Percentiles rank a stretch among this genome's conserved stretches.
These are phyloP conservation scores for Aspergillus sparsus DNA, from an alignment of 495 filamentous ascomycete genomes.

Conservation along the genomic window DNA sequence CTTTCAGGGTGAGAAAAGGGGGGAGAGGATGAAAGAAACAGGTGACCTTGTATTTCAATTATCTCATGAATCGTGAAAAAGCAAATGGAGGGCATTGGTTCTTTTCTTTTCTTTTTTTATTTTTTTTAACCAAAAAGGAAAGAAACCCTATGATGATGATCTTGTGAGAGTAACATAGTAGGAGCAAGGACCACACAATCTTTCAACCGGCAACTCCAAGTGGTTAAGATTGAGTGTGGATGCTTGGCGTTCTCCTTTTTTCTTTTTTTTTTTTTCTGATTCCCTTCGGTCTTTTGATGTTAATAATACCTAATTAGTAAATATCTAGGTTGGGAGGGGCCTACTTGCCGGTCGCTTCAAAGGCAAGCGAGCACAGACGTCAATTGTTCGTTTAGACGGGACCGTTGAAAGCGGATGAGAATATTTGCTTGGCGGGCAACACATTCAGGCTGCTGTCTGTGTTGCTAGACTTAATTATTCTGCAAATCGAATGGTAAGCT, in stretches of 20 bases:
- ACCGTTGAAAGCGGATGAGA: slow-evolving; percentile 17
- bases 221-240: slow-evolving; percentile 12
- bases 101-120: no score
- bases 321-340: not conserved
- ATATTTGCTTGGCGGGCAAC: slow-evolving; percentile 24
- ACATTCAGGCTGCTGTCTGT: not conserved
- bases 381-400: slow-evolving; percentile 15
- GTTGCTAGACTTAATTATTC: no score
- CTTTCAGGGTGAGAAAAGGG: no score
- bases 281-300: not conserved
- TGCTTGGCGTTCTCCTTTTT: no score
- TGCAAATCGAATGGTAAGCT: no score
- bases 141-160: no score
- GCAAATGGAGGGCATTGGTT: no score
- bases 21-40: no score
- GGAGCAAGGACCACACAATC: slow-evolving; percentile 6
- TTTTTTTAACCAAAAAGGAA: not conserved
- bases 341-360: slow-evolving; percentile 20
- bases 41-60: no score
- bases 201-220: slow-evolving; percentile 14
- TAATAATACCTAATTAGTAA: not conserved
- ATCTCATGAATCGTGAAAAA: no score
- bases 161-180: slow-evolving; percentile 3
- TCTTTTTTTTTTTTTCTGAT: no score
- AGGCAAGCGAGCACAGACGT: slow-evolving; percentile 25